Conservation (phyloP, 2,329 filamentous ascomycete genomes). For the Amauroascus niger region DNA sequence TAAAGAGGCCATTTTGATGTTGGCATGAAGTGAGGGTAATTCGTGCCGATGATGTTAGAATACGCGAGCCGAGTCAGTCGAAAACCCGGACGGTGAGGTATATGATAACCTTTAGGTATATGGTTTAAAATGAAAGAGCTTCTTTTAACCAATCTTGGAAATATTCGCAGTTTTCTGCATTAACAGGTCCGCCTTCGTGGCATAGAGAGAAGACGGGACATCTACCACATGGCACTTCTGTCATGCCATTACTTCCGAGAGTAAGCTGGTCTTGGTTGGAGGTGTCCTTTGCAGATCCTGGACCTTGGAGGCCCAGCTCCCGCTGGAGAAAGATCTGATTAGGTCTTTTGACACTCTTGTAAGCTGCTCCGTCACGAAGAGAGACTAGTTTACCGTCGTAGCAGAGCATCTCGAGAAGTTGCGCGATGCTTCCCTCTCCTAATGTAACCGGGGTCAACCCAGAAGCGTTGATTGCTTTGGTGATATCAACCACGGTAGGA, state of each 20-base stretch:
- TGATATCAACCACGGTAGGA: constrained; percentile 70
- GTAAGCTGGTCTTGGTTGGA: constrained; percentile 31
- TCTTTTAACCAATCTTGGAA: constrained; percentile 69
- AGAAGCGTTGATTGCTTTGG: constrained; percentile 58
- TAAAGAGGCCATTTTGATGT: too few species aligned
- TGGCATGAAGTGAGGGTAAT: not conserved
- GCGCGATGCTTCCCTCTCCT: constrained; percentile 64
- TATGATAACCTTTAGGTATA: not conserved
- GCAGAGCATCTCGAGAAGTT: constrained; percentile 77
- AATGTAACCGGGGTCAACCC: constrained; percentile 63
- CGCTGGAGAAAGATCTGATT: constrained; percentile 27
- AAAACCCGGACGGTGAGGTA: not conserved
- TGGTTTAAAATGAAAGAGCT: constrained; percentile 28
- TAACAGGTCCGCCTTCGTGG: constrained; percentile 81
- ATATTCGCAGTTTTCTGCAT: constrained; percentile 81
- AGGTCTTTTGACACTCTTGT: constrained; percentile 39
- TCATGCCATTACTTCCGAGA: constrained; percentile 60
- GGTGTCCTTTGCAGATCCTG: constrained; percentile 26
- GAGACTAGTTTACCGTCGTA: constrained; percentile 76
- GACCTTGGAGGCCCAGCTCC: constrained; percentile 27
- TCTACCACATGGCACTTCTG: constrained; percentile 78
- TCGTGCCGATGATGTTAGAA: too few species aligned
- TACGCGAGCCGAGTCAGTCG: not conserved
- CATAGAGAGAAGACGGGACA: constrained; percentile 93
- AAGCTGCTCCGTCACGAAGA: constrained; percentile 42